Evolutionary conservation across 2,329 filamentous ascomycete genomes (phyloP), one percentile per base, ranked within the genome.

Genomic region (Neopestalotiopsis sp.): DNA sequence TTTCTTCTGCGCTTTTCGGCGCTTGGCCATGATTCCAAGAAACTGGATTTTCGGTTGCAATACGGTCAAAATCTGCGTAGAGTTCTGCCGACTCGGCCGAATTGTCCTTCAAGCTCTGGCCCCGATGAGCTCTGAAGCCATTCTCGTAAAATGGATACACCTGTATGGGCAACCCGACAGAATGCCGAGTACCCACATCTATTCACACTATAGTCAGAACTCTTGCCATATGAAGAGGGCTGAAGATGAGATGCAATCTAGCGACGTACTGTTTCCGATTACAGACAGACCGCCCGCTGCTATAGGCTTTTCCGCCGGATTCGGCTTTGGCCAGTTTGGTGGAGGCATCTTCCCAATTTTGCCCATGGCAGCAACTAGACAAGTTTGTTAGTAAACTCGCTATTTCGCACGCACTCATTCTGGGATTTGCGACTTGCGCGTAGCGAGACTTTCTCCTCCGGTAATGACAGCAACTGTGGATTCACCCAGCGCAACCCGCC

Each of bases 61-160:
- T 80, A 65, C 84, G 79, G 0, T 89, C 87, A 73, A 92, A 92
- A 1, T 86, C 81, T 0, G 86, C 87, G 74, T 92, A 92, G 28
- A 92, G 74, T 10, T 81, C 76, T 0, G 88, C 85, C 0, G 88
- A 91, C 74, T 92, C 90, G 6, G 81, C 72, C 67, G 89, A 81
- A 67, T 92, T 92, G 4, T 87, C 84, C 28, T 77, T 67, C 0
- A 87, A 77, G 1, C 85, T 84, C 73, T 92, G 90, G 1, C 80
- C 76, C 1, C 84, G 81, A 71, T 87, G 81, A 0, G 89, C 89
- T 40, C 90, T 83, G 67, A 90, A 89, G 0, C 80, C 88, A 71
- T 90, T 91, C 72, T 92, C 90, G 73, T 91, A 92, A 0, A 92
- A 74, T 0, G 90, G 89, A 73, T 92, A 92, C 0, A 92, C 82